phyloP scores from a whole-genome alignment of 306 rosid species.

The Fragaria vesca region DNA sequence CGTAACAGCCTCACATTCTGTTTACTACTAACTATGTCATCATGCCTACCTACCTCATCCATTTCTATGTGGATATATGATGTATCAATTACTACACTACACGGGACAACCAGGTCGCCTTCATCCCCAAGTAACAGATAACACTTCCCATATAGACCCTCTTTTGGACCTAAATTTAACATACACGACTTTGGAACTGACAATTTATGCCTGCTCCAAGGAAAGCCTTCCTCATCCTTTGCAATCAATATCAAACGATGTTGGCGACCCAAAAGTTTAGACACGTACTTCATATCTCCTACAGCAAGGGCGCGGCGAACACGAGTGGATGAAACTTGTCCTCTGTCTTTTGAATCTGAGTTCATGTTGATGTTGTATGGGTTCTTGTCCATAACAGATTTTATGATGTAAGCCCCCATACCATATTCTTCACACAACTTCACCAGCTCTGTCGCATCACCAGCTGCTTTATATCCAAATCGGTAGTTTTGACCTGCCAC shows the following conservation, averaged over 20 bases:
- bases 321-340: conserved; percentile 93
- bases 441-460: conserved; percentile 72
- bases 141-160: conserved; percentile 80
- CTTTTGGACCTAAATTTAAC: conserved; percentile 82
- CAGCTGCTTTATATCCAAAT: conserved; percentile 94
- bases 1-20: conserved; percentile 46
- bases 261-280: conserved; percentile 76
- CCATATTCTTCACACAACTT: conserved; percentile 80
- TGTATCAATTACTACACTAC: conserved; percentile 69
- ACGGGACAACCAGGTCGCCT: conserved; percentile 29
- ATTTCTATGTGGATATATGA: conserved; percentile 64
- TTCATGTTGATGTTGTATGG: conserved; percentile 30
- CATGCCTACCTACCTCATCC: conserved; percentile 35
- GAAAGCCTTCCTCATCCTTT: conserved; percentile 42
- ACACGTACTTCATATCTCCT: conserved; percentile 81
- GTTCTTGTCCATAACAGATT: conserved; percentile 84
- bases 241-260: conserved; percentile 69
- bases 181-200: conserved; percentile 66
- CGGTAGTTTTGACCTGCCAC: conserved; percentile 86
- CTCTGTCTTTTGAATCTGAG: conserved; percentile 65
- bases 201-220: conserved; percentile 38
- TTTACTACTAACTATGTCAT: conserved; percentile 30
- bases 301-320: conserved; percentile 72
- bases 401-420: conserved; percentile 71
- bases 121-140: conserved; percentile 38